These are phyloP conservation scores for Copromyces sp. DNA, from an alignment of 495 filamentous ascomycete species.

Conservation along the genomic window DNA sequence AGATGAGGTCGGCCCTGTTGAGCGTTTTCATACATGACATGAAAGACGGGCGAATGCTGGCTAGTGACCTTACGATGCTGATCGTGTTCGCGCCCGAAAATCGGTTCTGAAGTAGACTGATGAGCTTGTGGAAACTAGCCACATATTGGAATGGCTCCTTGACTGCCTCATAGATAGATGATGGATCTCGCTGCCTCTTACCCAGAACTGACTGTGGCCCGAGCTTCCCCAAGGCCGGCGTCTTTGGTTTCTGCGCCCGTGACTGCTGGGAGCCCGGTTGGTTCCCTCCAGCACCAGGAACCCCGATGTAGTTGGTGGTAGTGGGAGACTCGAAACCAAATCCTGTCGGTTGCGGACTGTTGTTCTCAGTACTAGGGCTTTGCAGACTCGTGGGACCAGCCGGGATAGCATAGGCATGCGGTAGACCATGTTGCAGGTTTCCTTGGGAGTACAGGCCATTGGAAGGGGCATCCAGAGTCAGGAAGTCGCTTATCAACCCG, in stretches of 20 bases:
- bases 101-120: constrained; percentile 66
- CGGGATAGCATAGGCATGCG: constrained; percentile 40
- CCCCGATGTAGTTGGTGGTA: constrained; percentile 27
- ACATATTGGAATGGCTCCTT: constrained; percentile 86
- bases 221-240: constrained; percentile 29
- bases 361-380: constrained; percentile 41
- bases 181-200: constrained; percentile 55
- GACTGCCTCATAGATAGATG: constrained; percentile 77
- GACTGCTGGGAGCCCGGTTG: constrained; percentile 17
- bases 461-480: constrained; percentile 28
- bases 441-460: constrained; percentile 35
- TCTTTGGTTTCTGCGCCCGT: constrained; percentile 26
- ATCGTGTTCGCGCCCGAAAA: constrained; percentile 59
- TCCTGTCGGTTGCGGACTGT: constrained; percentile 35
- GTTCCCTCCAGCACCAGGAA: constrained; percentile 12
- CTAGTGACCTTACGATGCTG: constrained; percentile 76
- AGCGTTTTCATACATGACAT: constrained; percentile 78
- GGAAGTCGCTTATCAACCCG: constrained; percentile 28
- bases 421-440: constrained; percentile 40
- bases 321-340: constrained; percentile 37
- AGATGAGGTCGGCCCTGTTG: constrained; percentile 78
- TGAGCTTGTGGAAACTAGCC: constrained; percentile 78
- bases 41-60: constrained; percentile 84
- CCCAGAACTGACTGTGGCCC: constrained; percentile 42
- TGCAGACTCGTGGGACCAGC: constrained; percentile 38